These are phyloP conservation scores for Haberlea rhodopensis DNA, from an alignment of 257 asterid species.

Conservation along the genomic window DNA sequence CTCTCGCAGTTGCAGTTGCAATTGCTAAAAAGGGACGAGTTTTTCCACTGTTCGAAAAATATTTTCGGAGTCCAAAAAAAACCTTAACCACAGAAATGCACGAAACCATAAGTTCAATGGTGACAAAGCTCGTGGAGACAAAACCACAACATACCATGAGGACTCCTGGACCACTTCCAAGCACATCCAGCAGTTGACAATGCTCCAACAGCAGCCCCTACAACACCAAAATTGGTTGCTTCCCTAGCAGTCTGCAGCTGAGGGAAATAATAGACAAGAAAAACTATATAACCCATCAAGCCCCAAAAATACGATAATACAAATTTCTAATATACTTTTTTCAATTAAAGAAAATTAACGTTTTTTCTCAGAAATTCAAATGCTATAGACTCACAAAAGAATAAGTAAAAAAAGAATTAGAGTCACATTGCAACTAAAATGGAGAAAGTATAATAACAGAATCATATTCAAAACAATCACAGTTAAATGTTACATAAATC, in stretches of 20 bases:
- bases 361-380: too few species aligned
- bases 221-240: slow-evolving; percentile 61
- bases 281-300: not conserved
- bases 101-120: not conserved
- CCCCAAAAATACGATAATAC: slow-evolving; percentile 11
- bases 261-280: slow-evolving; percentile 14
- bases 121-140: not conserved
- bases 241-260: slow-evolving; percentile 81
- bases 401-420: too few species aligned
- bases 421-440: too few species aligned
- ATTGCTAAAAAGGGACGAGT: too few species aligned
- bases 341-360: not conserved
- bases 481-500: too few species aligned
- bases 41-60: too few species aligned
- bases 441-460: not conserved
- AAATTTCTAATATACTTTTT: too few species aligned
- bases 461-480: too few species aligned
- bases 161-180: slow-evolving; percentile 85
- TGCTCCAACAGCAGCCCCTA: slow-evolving; percentile 75
- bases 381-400: too few species aligned
- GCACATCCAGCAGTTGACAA: slow-evolving; percentile 65
- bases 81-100: not conserved
- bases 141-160: slow-evolving; percentile 53
- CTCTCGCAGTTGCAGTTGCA: too few species aligned
- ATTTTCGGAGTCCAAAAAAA: slow-evolving; percentile 3